Conservation (phyloP, 2,329 filamentous ascomycete species). For the Zarea fungicola region DNA sequence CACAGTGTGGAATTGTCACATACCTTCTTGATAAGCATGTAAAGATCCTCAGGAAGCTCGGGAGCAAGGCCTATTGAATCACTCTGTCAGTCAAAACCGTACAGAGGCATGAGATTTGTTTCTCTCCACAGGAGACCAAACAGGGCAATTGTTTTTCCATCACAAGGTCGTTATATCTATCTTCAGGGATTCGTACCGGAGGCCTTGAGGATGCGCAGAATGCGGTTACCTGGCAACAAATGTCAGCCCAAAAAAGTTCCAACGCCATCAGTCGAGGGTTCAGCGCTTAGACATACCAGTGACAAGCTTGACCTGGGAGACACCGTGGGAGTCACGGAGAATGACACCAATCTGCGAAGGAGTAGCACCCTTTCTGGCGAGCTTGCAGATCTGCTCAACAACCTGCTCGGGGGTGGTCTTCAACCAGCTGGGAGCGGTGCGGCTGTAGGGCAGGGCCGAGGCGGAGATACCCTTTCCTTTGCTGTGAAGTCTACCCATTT, state of each 20-base stretch:
- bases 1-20: slow-evolving; percentile 15
- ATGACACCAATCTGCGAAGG: slow-evolving; percentile 99
- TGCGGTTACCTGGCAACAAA: slow-evolving; percentile 80
- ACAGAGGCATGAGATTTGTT: slow-evolving; percentile 63
- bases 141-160: slow-evolving; percentile 23
- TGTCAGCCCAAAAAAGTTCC: slow-evolving; percentile 32
- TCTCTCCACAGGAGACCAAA: slow-evolving; percentile 14
- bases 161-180: slow-evolving; percentile 20
- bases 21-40: slow-evolving; percentile 99
- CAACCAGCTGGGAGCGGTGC: slow-evolving; percentile 87
- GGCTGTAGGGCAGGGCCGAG: slow-evolving; percentile 95
- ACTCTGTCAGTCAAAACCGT: slow-evolving; percentile 92
- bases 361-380: slow-evolving; percentile 97
- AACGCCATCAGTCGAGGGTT: neutral
- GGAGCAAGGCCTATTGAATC: slow-evolving; percentile 96
- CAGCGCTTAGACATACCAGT: slow-evolving; percentile 62
- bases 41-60: slow-evolving; percentile 98
- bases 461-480: slow-evolving; percentile 99
- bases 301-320: slow-evolving; percentile 96
- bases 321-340: slow-evolving; percentile 95
- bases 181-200: slow-evolving; percentile 68
- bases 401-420: slow-evolving; percentile 99
- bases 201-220: slow-evolving; percentile 97
- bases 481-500: slow-evolving; percentile 97
- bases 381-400: slow-evolving; percentile 98